A percentile compares a stretch with the other conserved stretches of the same genome.
Conservation (phyloP, 352 stramenopile species). For the Pythium scleroteichum region DNA sequence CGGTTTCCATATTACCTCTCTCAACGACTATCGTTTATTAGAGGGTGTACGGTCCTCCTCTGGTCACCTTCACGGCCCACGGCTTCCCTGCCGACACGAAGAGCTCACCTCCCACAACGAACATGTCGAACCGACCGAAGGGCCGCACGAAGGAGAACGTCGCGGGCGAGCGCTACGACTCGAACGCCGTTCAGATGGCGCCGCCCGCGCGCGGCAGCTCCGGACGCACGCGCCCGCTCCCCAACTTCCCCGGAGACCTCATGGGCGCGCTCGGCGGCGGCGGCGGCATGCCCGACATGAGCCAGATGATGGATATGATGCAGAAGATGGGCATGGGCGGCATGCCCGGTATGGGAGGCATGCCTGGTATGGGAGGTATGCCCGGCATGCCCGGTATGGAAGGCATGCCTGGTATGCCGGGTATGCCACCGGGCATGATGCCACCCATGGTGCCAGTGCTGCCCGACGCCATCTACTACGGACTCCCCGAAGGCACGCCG, state of each 20-base stretch:
- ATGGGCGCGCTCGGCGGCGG: conserved; percentile 51
- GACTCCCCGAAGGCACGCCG: conserved; percentile 52
- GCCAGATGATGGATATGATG: conserved; percentile 60
- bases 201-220: conserved; percentile 19
- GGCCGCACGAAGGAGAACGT: conserved; percentile 75
- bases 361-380: conserved; percentile 43
- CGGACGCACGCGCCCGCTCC: conserved; percentile 38
- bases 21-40: not conserved
- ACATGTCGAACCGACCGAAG: conserved; percentile 41
- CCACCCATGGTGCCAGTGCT: conserved; percentile 51
- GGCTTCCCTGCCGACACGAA: not conserved
- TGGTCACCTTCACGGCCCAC: conserved; percentile 2
- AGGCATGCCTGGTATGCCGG: conserved; percentile 46
- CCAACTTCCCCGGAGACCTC: conserved; percentile 48
- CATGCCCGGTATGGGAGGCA: conserved; percentile 35
- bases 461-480: conserved; percentile 73
- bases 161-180: conserved; percentile 82
- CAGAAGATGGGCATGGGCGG: conserved; percentile 51
- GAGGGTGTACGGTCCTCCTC: not conserved
- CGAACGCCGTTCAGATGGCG: conserved; percentile 54
- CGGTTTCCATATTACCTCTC: not conserved
- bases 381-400: conserved; percentile 47
- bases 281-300: conserved; percentile 32
- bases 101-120: not conserved
- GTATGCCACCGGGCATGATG: conserved; percentile 48